Percentiles rank a stretch among this genome's conserved stretches.
Evolutionary conservation across 2,329 filamentous ascomycete species (phyloP).

Genomic region (Akanthomyces lecanii): DNA sequence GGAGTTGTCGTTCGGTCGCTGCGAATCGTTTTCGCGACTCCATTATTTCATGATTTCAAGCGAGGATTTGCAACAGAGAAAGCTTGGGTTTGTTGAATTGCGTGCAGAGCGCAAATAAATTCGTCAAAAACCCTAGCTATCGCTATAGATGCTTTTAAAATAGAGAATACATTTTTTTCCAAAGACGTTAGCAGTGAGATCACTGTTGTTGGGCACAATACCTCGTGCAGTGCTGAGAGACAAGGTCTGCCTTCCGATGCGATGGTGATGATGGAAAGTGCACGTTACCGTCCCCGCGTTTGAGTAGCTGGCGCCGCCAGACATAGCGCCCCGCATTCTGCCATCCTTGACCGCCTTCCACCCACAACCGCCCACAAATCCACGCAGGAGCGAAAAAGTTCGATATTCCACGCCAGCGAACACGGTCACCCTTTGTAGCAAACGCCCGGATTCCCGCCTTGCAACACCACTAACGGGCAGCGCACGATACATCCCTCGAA

Average conservation of each 20-base stretch:
- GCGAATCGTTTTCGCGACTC: not conserved
- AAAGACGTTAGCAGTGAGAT: conserved; percentile 14
- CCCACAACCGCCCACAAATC: conserved; percentile 45
- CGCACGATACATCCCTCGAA: conserved; percentile 24
- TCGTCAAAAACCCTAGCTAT: conserved; percentile 18
- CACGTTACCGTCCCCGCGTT: not conserved
- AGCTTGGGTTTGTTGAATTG: conserved; percentile 17
- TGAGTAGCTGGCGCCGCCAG: not conserved
- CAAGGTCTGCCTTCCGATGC: not conserved
- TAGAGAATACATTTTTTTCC: conserved; percentile 16
- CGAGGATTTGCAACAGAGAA: conserved; percentile 11
- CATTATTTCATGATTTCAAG: conserved; percentile 13
- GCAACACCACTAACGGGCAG: conserved; percentile 24
- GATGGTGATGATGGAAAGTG: conserved; percentile 14
- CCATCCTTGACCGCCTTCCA: conserved; percentile 34
- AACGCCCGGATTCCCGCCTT: conserved; percentile 24
- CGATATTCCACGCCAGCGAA: conserved; percentile 34
- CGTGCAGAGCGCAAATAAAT: conserved; percentile 18
- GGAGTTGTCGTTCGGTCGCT: not conserved
- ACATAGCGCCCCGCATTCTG: conserved; percentile 28
- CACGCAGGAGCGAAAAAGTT: conserved; percentile 34
- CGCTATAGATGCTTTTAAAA: conserved; percentile 17
- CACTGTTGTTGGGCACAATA: conserved; percentile 15
- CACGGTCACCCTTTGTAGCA: conserved; percentile 23
- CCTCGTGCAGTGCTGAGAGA: conserved; percentile 15